These are phyloP conservation scores for Arabis hirsuta DNA, from an alignment of 345 rosid genomes.

Conservation along the genomic window DNA sequence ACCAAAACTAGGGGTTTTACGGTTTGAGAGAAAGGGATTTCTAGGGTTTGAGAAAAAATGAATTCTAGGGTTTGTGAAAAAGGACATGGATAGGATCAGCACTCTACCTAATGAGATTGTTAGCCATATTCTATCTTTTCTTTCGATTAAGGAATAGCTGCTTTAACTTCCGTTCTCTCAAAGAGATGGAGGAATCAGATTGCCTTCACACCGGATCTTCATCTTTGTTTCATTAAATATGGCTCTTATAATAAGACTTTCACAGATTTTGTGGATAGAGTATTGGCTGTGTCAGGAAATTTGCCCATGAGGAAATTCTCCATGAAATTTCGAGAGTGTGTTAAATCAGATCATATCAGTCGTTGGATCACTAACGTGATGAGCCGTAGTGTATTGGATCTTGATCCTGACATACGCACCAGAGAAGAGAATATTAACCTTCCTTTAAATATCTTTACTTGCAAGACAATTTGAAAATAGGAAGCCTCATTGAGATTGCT, in stretches of 20 bases:
- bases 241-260: not conserved
- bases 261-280: not conserved
- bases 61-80: not conserved
- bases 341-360: not conserved
- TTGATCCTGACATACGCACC: not conserved
- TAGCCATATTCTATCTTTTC: not conserved
- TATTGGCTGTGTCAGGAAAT: not conserved
- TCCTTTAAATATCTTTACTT: not conserved
- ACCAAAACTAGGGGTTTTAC: not conserved
- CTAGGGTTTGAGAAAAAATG: not conserved
- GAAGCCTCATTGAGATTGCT: not conserved
- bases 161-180: conserved; percentile 8
- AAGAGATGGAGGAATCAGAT: conserved; percentile 9
- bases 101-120: not conserved
- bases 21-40: not conserved
- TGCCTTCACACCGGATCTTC: not conserved
- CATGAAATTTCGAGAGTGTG: not conserved
- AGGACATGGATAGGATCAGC: not conserved
- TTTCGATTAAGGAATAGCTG: not conserved
- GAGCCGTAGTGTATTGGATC: not conserved
- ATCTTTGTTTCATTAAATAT: not conserved
- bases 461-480: conserved; percentile 6
- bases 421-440: not conserved
- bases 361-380: not conserved
- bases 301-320: not conserved